Base-by-base conservation (phyloP, 306 rosid species). In the Sphenostylis stenocarpa region DNA sequence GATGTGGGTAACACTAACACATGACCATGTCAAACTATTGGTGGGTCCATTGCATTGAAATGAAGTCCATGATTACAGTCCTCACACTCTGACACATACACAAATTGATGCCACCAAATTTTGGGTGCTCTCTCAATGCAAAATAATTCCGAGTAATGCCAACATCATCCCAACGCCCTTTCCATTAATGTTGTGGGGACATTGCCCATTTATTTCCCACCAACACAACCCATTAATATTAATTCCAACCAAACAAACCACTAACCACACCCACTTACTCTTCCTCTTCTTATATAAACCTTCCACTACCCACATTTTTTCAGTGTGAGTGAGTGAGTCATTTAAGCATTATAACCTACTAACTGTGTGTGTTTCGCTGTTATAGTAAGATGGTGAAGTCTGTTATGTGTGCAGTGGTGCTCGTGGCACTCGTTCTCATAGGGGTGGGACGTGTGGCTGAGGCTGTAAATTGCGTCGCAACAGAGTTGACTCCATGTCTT, bases 381-480 rank as follows among this genome's bases (percentile, higher is more conserved):
- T 6, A 0, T 49, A 6, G 1, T 0, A 51, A 2, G 21, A 75
- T 47, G 39, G 70, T 23, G 79, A 77, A 34, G 63, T 69, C 34
- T n/a, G 14, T 8, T 24, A 53, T 83, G 24, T 82, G 74, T 69
- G 77, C 51, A 16, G 39, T 78, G 71, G 44, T 65, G 29, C 7
- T 78, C 20, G 55, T 79, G 33, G 75, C 62, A 70, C 73, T 85
- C 7, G 36, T 90, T 23, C 12, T 71, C 0, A 21, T 36, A 1
- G 83, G 75, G 4, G 56, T 33, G 23, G 78, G 74, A 5, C 51
- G 49, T 3, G 70, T 65, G 16, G 85, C 76, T 26, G 83, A 87
- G 80, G 93, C 86, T 0, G 89, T 70, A 80, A 79, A 33, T 0
- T 91, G 96, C 80, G 67, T 0, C 47, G 74, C 81, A 3, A 0